A percentile compares a stretch with the other conserved stretches of the same genome.
Conservation (phyloP, 108 stramenopile species). For the Nitzschia putrida region DNA sequence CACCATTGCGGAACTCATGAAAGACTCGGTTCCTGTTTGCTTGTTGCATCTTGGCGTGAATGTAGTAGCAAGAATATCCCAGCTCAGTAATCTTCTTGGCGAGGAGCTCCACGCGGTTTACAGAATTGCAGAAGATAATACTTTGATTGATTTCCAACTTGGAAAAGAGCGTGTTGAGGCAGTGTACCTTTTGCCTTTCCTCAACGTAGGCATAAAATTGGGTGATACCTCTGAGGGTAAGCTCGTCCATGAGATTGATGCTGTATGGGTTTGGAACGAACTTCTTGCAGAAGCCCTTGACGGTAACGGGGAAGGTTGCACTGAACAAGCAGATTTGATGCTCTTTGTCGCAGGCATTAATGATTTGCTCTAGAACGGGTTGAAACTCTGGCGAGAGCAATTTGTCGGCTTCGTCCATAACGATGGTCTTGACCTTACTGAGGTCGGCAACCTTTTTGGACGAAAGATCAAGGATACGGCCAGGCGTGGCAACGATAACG, state of each 20-base stretch:
- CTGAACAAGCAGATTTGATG: conserved; percentile 98
- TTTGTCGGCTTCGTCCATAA: conserved; percentile 99
- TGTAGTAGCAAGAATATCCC: conserved; percentile 99
- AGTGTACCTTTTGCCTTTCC: conserved; percentile 98
- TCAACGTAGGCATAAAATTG: conserved; percentile 99
- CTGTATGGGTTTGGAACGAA: conserved; percentile 91
- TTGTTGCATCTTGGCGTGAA: conserved; percentile 99
- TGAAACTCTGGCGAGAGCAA: conserved; percentile 95
- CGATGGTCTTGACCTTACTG: conserved; percentile 90
- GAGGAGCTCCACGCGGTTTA: conserved; percentile 96
- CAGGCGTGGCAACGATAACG: conserved; percentile 96
- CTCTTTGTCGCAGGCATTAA: conserved; percentile 74
- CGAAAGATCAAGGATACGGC: conserved; percentile 96
- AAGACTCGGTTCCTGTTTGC: conserved; percentile 97
- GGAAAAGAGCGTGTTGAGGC: conserved; percentile 97
- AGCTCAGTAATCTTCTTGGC: conserved; percentile 99
- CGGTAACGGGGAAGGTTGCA: conserved; percentile 98
- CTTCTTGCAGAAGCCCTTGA: conserved; percentile 93
- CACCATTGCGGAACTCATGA: conserved; percentile 98
- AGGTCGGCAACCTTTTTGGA: conserved; percentile 95
- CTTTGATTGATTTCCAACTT: conserved; percentile 98
- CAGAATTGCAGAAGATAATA: conserved; percentile 99
- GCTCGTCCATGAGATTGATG: conserved; percentile 99
- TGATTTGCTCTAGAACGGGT: conserved; percentile 94
- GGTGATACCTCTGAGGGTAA: conserved; percentile 96